These are phyloP conservation scores for Xerocomus potaroensis DNA, from an alignment of 768 basidiomycete species.

Conservation along the genomic window DNA sequence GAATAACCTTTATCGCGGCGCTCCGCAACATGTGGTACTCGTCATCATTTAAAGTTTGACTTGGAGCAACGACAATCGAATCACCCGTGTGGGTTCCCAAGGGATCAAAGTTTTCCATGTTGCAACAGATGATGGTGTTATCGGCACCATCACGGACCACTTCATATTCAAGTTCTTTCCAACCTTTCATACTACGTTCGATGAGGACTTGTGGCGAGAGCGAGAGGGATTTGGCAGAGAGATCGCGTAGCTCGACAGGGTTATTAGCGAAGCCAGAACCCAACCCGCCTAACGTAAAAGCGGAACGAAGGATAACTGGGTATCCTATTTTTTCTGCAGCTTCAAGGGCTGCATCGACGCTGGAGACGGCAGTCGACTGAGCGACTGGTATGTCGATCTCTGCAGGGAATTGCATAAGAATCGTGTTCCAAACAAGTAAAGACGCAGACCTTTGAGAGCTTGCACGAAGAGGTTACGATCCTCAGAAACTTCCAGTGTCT, in stretches of 20 bases:
- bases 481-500: constrained; percentile 93
- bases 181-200: constrained; percentile 97
- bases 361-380: constrained; percentile 94
- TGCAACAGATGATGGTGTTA: constrained; percentile 99
- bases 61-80: constrained; percentile 98
- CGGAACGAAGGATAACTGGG: constrained; percentile 94
- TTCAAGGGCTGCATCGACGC: constrained; percentile 85
- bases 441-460: constrained; percentile 80
- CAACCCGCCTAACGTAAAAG: constrained; percentile 96
- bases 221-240: constrained; percentile 86
- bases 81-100: constrained; percentile 99
- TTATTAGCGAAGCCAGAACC: constrained; percentile 98
- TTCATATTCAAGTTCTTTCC: constrained; percentile 99
- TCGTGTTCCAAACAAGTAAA: neutral
- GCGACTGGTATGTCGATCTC: constrained; percentile 97
- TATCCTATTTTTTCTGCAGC: constrained; percentile 93
- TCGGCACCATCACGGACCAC: constrained; percentile 98
- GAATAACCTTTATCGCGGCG: constrained; percentile 92
- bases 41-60: constrained; percentile 94
- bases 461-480: constrained; percentile 95
- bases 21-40: constrained; percentile 99
- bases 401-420: constrained; percentile 29
- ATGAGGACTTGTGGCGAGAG: constrained; percentile 95
- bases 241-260: constrained; percentile 89
- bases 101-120: constrained; percentile 99